Evolutionary conservation across 2,329 filamentous ascomycete species (phyloP), one percentile per base, ranked within the genome.

Genomic region (Colletotrichum navitas): DNA sequence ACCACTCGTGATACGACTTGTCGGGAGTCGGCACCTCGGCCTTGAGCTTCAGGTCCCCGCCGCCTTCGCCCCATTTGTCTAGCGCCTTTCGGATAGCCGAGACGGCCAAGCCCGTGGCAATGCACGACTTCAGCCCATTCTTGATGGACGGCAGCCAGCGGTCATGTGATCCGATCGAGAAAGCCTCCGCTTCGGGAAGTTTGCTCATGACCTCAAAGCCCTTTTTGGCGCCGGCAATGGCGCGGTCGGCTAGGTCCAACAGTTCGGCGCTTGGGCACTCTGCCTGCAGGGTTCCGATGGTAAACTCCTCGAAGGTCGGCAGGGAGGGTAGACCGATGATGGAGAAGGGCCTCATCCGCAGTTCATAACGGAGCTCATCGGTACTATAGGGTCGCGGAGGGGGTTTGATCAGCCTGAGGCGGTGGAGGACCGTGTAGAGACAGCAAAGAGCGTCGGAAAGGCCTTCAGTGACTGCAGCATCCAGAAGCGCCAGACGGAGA

Each of bases 331-430:
- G 85, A 12, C 88, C 87, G 67, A 97, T 87, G 10, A 84, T 79
- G 1, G 91, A 84, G 77, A 97, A 97, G 0, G 94, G 93, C 76
- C 92, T 93, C 93, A 97, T 96, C 70, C 95, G 92, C 12, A 97
- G 83, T 75, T 96, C 92, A 79, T 96, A 95, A 16, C 94, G 90
- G 5, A 94, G 83, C 41, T 85, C 81, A 68, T 92, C 88, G 21
- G 87, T 88, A 68, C 90, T 89, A 78, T 94, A 97, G 0, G 92
- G 90, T 1, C 89, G 83, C 0, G 80, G 80, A 6, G 85, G 88
- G 0, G 82, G 68, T 62, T 84, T 81, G 75, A 94, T 75, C 72
- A 90, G 78, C 34, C 80, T 76, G 8, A 92, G 84, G 11, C 92
- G 90, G 36, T 85, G 79, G 1, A 96, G 84, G 1, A 90, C 84